Evolutionary conservation across 108 stramenopile genomes (phyloP), one percentile per base, ranked within the genome.

Genomic region (Cyclotella atomus): DNA sequence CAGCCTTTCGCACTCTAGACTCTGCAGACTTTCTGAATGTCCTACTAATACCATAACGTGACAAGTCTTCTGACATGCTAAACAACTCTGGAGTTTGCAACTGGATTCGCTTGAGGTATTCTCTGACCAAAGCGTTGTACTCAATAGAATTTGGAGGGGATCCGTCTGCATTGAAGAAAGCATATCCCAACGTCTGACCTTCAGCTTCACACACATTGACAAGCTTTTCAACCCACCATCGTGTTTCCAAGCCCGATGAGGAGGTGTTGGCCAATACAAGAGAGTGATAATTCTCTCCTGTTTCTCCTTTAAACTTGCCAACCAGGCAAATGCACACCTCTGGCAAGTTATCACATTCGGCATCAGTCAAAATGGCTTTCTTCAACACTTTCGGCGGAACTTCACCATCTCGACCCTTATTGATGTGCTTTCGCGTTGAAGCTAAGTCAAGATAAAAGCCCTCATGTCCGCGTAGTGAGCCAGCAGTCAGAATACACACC

Each of bases 151-250:
- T n/a, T n/a, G n/a, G n/a, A n/a, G 14, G 29, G 23, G 17, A 30
- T 20, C 61, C 61, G 32, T 62, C 60, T 53, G 59, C 36, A 5
- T 46, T n/a, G n/a, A 47, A 59, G 15, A 73, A 73, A 1, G 62
- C 71, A 2, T 59, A 47, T 20, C 71, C 60, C 4, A 0, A 23
- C 1, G 38, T 14, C 15, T 60, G 28, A 0, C 71, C 71, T 0
- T 73, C 60, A 1, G 24, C 2, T 3, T 50, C 60, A 41, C 71
- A 63, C 1, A 73, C 71, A 10, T 47, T 49, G 1, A 73, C 29
- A 1, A 73, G 25, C 30, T 73, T 73, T 33, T 73, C 71, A 5
- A 73, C 50, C 71, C 71, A 73, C 60, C 60, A 73, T 8, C 71
- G 10, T 2, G 60, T 1, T 16, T 47, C 6, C 10, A 73, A 15